phyloP scores from a whole-genome alignment of 2,329 filamentous ascomycete species.

The Aspergillus costaricaensis region DNA sequence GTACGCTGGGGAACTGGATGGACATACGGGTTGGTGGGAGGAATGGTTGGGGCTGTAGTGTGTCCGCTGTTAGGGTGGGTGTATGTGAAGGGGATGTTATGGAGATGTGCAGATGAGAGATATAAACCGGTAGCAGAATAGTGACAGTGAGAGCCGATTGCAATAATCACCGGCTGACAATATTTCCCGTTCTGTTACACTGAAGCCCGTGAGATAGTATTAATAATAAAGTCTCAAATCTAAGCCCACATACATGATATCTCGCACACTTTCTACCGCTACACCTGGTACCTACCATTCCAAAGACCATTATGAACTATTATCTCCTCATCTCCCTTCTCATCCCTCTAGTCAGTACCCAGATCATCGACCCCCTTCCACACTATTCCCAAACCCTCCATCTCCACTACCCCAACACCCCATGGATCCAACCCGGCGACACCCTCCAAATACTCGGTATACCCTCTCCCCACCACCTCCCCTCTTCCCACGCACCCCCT shows the following conservation, averaged over 20 bases:
- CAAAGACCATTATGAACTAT: neutral
- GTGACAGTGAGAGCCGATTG: neutral
- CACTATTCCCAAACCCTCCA: conserved; percentile 11
- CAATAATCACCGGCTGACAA: no score
- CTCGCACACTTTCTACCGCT: no score
- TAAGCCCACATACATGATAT: no score
- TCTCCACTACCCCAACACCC: conserved; percentile 21
- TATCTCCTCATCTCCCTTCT: neutral
- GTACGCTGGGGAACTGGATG: conserved; percentile 14
- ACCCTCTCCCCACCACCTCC: neutral
- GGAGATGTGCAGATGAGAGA: conserved; percentile 16
- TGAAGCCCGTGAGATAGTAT: no score
- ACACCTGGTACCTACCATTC: no score
- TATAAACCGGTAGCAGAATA: neutral
- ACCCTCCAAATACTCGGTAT: conserved; percentile 15
- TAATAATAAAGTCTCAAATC: no score
- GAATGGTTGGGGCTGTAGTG: conserved; percentile 6
- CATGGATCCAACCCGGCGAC: conserved; percentile 24
- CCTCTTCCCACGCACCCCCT: no score
- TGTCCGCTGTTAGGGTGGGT: conserved; percentile 23
- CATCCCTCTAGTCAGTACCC: neutral
- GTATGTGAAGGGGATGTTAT: conserved; percentile 22
- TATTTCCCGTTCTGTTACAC: no score
- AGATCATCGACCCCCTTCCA: neutral
- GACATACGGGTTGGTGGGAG: conserved; percentile 23